These are phyloP conservation scores for Lathyrus aphaca DNA, from an alignment of 306 rosid genomes.

Conservation along the genomic window DNA sequence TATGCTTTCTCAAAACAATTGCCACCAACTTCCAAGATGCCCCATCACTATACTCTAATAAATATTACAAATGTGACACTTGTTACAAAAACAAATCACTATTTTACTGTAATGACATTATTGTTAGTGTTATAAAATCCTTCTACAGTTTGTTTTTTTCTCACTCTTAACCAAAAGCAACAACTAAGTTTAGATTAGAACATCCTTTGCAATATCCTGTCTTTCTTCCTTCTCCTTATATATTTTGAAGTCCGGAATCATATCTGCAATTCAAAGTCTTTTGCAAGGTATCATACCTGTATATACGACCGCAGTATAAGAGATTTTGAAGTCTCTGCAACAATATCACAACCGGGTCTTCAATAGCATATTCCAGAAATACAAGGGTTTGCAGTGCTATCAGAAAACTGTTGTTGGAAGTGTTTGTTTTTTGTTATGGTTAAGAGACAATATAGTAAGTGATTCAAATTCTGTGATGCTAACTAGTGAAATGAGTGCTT, in stretches of 20 bases:
- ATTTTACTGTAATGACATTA: conserved; percentile 26
- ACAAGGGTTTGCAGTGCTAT: background rate
- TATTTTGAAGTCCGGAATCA: background rate
- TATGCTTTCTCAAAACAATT: conserved; percentile 39
- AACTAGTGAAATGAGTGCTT: conserved; percentile 44
- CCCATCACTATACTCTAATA: conserved; percentile 29
- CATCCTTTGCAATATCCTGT: background rate
- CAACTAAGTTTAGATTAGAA: background rate
- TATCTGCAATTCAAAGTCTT: background rate
- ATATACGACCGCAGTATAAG: no score
- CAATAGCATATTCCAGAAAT: background rate
- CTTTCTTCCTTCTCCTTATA: background rate
- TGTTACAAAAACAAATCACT: background rate
- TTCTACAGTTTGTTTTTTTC: conserved; percentile 24
- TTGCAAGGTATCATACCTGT: background rate
- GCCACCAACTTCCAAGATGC: conserved; percentile 43
- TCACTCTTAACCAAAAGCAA: conserved; percentile 24
- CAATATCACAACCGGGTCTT: background rate
- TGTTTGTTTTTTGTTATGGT: background rate
- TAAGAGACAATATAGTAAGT: background rate
- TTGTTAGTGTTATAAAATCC: background rate
- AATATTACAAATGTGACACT: background rate
- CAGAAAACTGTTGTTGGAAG: background rate
- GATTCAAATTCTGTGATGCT: conserved; percentile 18
- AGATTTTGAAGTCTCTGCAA: background rate